Evolutionary conservation across 805 yeast genomes (phyloP).

Genomic region (Cyberlindnera americana): DNA sequence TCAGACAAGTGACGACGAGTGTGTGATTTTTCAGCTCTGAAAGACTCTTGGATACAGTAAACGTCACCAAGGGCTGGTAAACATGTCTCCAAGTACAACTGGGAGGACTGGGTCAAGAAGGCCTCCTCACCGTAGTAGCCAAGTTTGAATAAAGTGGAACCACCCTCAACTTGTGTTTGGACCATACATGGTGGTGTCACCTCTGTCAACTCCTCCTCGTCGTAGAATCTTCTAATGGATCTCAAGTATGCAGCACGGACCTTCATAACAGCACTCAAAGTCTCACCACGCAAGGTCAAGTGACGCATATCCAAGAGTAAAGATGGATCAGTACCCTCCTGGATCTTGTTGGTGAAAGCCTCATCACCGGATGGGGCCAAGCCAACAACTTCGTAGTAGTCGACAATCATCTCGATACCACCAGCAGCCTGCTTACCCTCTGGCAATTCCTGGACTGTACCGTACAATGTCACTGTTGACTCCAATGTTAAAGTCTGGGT

Average conservation of each 20-base stretch:
- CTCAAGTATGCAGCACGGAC: conserved; percentile 81
- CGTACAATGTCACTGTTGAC: conserved; percentile 76
- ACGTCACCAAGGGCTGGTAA: conserved; percentile 96
- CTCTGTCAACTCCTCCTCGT: conserved; percentile 73
- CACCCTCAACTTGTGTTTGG: conserved; percentile 99
- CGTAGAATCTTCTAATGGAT: conserved; percentile 72
- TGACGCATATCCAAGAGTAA: conserved; percentile 92
- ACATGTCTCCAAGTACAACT: conserved; percentile 93
- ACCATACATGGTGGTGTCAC: conserved; percentile 99
- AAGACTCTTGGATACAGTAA: conserved; percentile 95
- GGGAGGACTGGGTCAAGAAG: conserved; percentile 93
- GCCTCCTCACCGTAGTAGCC: conserved; percentile 98
- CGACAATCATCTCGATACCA: conserved; percentile 89
- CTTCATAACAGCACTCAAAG: conserved; percentile 87
- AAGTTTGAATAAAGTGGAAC: conserved; percentile 89
- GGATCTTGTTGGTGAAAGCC: conserved; percentile 89
- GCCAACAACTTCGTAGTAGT: conserved; percentile 85
- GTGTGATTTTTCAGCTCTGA: conserved; percentile 98
- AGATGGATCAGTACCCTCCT: conserved; percentile 92
- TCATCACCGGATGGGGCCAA: conserved; percentile 97
- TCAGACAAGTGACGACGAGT: conserved; percentile 97
- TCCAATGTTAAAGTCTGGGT: conserved; percentile 86
- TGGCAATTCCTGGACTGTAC: conserved; percentile 78
- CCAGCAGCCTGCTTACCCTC: conserved; percentile 98
- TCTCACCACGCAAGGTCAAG: conserved; percentile 93